Evolutionary conservation across 1,284 basidiomycete species (phyloP), one percentile per base, ranked within the genome.

Genomic region (Cryptococcus hybrid): DNA sequence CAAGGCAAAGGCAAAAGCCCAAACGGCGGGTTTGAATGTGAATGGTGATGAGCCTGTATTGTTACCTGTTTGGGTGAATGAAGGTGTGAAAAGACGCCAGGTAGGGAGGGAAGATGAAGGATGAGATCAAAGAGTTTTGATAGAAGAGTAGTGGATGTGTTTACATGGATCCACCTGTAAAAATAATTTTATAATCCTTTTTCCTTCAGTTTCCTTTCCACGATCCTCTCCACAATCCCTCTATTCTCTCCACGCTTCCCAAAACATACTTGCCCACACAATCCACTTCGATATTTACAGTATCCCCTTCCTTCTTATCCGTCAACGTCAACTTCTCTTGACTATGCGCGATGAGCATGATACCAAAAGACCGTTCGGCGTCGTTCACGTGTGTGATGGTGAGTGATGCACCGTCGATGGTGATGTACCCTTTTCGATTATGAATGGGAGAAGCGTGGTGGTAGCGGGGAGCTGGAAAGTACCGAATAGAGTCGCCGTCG

Each of bases 301-400:
- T 87, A 44, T 86, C 84, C 0, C 92, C 93, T 0, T 88, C 65
- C 9, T 76, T 71, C 79, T 99, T 97, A 56, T 79, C 81, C 37
- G 84, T 84, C 51, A 99, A 81, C 6, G 92, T 90, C 61, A 97
- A 89, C 78, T 88, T 91, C 67, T 86, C 81, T 71, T 96, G 92
- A 37, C 92, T 96, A 77, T 99, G 94, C 60, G 86, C 86, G 77
- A 99, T 96, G 60, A 99, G 84, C 90, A 98, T 98, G 61, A 99
- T 85, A 40, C 88, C 87, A 74, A 99, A 96, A n/a, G 51, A 46
- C 7, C 84, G 75, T 51, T 81, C 71, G 11, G 75, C 71, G 67
- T 93, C 90, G 69, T 90, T 80, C 34, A 97, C 91, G 40, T 81
- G 81, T 0, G 94, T 98, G 63, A 99, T 72, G 0, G 95, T 99